These are phyloP conservation scores for Penicillium sp. DNA, from an alignment of 2,329 filamentous ascomycete genomes.

Conservation along the genomic window DNA sequence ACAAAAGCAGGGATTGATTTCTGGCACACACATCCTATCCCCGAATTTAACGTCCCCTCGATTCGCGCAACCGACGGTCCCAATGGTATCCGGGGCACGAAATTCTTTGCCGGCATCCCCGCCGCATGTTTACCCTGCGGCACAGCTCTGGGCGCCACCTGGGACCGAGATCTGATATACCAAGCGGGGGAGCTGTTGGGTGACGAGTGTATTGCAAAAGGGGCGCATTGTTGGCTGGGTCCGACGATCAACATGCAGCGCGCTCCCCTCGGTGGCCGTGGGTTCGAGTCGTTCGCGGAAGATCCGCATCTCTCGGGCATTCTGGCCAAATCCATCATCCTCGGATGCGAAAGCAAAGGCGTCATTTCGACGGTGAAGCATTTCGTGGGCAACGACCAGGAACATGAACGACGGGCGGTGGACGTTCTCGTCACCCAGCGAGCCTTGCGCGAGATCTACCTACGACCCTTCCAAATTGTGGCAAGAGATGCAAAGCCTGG, in stretches of 20 bases:
- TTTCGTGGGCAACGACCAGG: constrained; percentile 30
- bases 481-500: constrained; percentile 44
- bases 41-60: constrained; percentile 54
- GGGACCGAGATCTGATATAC: constrained; percentile 47
- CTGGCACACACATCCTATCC: constrained; percentile 58
- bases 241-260: constrained; percentile 58
- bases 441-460: constrained; percentile 50
- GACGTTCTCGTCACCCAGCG: constrained; percentile 35
- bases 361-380: constrained; percentile 66
- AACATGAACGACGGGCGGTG: constrained; percentile 26
- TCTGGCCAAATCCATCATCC: constrained; percentile 37
- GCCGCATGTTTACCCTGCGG: constrained; percentile 56
- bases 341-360: constrained; percentile 59
- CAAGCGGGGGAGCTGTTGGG: constrained; percentile 58
- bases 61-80: constrained; percentile 60
- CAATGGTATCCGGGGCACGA: constrained; percentile 59
- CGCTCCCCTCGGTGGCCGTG: constrained; percentile 36
- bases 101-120: constrained; percentile 57
- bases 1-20: constrained; percentile 52
- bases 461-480: constrained; percentile 52
- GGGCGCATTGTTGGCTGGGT: constrained; percentile 51
- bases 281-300: constrained; percentile 24
- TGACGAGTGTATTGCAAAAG: constrained; percentile 54
- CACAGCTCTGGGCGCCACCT: constrained; percentile 51
- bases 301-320: constrained; percentile 21